Evolutionary conservation across 1,284 basidiomycete species (phyloP), one percentile per base, ranked within the genome.

Genomic region (Xanthoconium separans): DNA sequence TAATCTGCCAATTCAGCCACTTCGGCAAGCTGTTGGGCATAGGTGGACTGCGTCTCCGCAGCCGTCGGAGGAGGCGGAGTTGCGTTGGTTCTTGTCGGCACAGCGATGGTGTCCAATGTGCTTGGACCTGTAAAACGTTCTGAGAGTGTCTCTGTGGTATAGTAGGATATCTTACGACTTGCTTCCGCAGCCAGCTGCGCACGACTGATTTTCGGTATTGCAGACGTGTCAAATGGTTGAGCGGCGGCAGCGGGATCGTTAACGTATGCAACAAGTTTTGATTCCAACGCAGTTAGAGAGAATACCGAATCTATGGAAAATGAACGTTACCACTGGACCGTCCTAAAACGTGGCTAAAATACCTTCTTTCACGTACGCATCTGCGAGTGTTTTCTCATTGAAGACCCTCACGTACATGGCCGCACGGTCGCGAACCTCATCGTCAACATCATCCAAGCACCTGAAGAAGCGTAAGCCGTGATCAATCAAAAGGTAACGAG

Each of bases 361-460:
- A 91, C 95, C 95, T 75, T 98, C 93, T 75, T 91, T 93, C 59
- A 98, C 85, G 67, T 95, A 96, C 33, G 83, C 82, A 63, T 92
- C 85, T 7, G 92, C 93, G 53, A 99, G 77, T 15, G 81, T 74
- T 59, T 89, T 84, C 69, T 92, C 90, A 60, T 88, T 82, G 64
- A 98, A 84, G 8, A 92, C 81, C 74, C 85, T 89, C 57, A 97
- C 81, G 73, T 97, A 98, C 73, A 99, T 83, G 11, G 96, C 93
- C 6, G 96, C 97, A 56, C 97, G 91, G 72, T 99, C 97, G 50
- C 97, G 87, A 57, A 99, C 97, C 78, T 99, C 97, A 69, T 99
- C 97, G 59, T 99, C 97, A 18, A 98, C 93, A 73, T 99, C 97
- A 70, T 99, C 97, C 61, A 99, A 77, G 70, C 97, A 99, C 62